phyloP scores from a whole-genome alignment of 805 yeast species.

The Pichia deserticola region DNA sequence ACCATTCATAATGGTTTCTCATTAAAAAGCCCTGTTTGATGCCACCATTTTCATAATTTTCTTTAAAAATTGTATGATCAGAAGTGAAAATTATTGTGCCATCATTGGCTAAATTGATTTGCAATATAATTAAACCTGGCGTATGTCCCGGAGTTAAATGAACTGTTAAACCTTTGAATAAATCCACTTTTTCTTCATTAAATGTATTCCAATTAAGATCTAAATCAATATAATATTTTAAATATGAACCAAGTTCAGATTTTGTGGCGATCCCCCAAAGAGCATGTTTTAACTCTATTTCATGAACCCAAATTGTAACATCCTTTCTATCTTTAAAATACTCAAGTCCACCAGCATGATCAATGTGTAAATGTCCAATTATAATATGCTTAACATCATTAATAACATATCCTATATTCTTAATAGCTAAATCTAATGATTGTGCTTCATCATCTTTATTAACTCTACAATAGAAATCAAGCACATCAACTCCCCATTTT shows the following conservation, averaged over 20 bases:
- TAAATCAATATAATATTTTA: constrained; percentile 2
- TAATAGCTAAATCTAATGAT: background rate
- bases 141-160: constrained; percentile 2
- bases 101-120: background rate
- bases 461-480: constrained; percentile 1
- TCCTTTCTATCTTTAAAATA: background rate
- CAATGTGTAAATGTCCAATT: constrained; percentile 2
- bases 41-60: constrained; percentile 3
- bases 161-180: background rate
- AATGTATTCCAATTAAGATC: constrained; percentile 3
- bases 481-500: constrained; percentile 1
- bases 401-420: constrained; percentile 1
- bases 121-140: background rate
- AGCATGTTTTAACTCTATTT: constrained; percentile 1
- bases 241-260: constrained; percentile 3
- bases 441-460: constrained; percentile 2
- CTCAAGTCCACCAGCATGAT: constrained; percentile 3
- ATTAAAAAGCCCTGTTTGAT: constrained; percentile 1
- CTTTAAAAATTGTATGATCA: constrained; percentile 2
- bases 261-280: constrained; percentile 5
- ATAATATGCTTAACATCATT: constrained; percentile 1
- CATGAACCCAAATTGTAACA: constrained; percentile 2
- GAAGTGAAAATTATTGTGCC: constrained; percentile 2
- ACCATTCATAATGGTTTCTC: constrained; percentile 3
- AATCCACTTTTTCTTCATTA: background rate